Evolutionary conservation across 2,329 filamentous ascomycete species (phyloP).

Genomic region (Cucurbitaria berberidis): DNA sequence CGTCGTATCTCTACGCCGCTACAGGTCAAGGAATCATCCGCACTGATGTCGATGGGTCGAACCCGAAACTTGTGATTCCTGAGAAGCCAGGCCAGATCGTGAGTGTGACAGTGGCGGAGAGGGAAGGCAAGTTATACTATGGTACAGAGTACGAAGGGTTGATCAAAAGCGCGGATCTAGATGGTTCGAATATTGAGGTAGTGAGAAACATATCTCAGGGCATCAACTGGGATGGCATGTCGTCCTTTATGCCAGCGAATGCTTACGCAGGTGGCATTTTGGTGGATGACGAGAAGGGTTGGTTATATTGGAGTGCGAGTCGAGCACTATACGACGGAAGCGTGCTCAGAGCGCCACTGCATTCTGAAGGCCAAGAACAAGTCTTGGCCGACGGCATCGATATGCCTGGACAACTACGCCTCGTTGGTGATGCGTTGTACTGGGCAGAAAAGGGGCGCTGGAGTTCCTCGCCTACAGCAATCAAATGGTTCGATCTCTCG

Average conservation of each 20-base stretch:
- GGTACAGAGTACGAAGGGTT: constrained; percentile 5
- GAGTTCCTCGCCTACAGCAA: constrained; percentile 10
- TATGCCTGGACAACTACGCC: constrained; percentile 15
- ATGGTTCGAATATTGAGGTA: constrained; percentile 7
- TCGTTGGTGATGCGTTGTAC: constrained; percentile 6
- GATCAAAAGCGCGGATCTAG: constrained; percentile 14
- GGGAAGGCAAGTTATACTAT: constrained; percentile 16
- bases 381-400: constrained; percentile 9
- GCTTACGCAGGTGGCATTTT: constrained; percentile 7
- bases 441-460: constrained; percentile 14
- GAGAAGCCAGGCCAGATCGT: background rate
- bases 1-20: constrained; percentile 7
- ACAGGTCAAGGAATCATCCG: constrained; percentile 17
- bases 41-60: constrained; percentile 11
- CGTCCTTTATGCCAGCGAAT: constrained; percentile 3
- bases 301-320: constrained; percentile 20
- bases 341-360: constrained; percentile 9
- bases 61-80: constrained; percentile 2
- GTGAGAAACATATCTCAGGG: constrained; percentile 20
- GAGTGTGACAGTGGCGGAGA: constrained; percentile 13
- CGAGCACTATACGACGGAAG: constrained; percentile 9
- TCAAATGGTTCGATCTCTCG: constrained; percentile 9
- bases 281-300: constrained; percentile 16
- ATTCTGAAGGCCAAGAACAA: constrained; percentile 1
- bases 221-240: background rate